Base-by-base conservation (phyloP, 2,329 filamentous ascomycete genomes). In the Triangularia setosa region DNA sequence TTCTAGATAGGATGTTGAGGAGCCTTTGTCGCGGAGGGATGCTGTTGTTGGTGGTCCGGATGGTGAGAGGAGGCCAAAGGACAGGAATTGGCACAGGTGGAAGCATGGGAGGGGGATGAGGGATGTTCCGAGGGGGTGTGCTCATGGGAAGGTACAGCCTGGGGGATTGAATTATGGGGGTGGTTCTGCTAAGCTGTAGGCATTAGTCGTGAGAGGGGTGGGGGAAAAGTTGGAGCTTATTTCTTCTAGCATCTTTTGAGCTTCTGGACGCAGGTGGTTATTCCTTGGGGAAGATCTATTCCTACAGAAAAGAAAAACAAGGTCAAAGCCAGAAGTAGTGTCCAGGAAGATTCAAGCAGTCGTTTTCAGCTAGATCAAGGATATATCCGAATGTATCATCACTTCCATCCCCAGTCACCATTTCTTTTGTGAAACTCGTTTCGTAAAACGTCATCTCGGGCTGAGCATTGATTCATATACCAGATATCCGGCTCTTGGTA, bases 1-100 rank as follows among this genome's bases (percentile, higher is more conserved):
- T 48, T 80, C 80, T n/a, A 80, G 76, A 69, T 85, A 81, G 75
- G 62, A 65, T 12, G 55, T 18, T n/a, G 52, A 27, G 48, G 27
- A 18, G 44, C 58, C 62, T 18, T 4, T 40, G 16, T 40, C 52
- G 40, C 18, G 40, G n/a, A 21, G 40, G 40, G 5, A 48, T 48
- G 40, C 40, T n/a, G 7, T 4, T 44, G n/a, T 2, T 18, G 35
- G 5, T 48, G 40, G 3, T 18, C 8, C 3, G 7, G 40, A 18
- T 6, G 40, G 40, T 2, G 8, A 18, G 40, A 18, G 40, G 40
- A 48, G 6, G 7, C 11, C 30, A 2, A 35, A 40, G 35, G 9
- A 21, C 8, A 21, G n/a, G 40, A 48, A 21, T 21, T n/a, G 40
- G 18, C 21, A 9, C 5, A 33, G 40, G 18, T 23, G 40, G 40